Conservation (phyloP, 2,329 filamentous ascomycete species). For the Seiridium cupressi region DNA sequence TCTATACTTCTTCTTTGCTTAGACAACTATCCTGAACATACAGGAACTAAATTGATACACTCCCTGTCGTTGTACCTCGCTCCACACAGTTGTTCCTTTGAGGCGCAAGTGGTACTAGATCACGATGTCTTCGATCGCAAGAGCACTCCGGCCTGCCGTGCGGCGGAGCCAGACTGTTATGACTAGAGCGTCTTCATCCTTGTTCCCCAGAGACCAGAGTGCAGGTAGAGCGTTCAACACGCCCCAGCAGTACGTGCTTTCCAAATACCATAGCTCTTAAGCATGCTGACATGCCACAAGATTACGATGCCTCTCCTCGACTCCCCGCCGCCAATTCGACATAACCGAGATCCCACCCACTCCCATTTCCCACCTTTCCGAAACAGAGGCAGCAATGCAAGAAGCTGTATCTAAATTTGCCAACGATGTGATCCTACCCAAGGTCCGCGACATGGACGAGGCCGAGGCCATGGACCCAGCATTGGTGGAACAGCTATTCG, state of each 20-base stretch:
- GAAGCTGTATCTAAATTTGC: conserved; percentile 92
- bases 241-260: conserved; percentile 30
- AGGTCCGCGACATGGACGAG: conserved; percentile 97
- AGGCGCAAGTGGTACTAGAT: neutral
- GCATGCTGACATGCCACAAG: conserved; percentile 18
- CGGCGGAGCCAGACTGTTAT: conserved; percentile 39
- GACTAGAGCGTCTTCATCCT: conserved; percentile 23
- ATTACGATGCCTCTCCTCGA: conserved; percentile 59
- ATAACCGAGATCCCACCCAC: conserved; percentile 81
- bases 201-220: conserved; percentile 19
- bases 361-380: conserved; percentile 88
- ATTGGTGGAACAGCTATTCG: conserved; percentile 89
- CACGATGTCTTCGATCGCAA: conserved; percentile 47
- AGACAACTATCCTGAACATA: too few relatives aligned
- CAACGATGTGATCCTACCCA: conserved; percentile 81
- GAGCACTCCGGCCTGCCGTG: conserved; percentile 50
- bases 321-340: conserved; percentile 56
- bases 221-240: conserved; percentile 17
- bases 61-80: neutral
- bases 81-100: too few relatives aligned
- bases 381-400: conserved; percentile 84
- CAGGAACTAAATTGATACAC: too few relatives aligned
- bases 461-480: conserved; percentile 87
- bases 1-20: too few relatives aligned
- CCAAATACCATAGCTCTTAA: neutral